Evolutionary conservation across 371 early-diverging fungal genomes (phyloP).

Genomic region (Mucor plumbeus): DNA sequence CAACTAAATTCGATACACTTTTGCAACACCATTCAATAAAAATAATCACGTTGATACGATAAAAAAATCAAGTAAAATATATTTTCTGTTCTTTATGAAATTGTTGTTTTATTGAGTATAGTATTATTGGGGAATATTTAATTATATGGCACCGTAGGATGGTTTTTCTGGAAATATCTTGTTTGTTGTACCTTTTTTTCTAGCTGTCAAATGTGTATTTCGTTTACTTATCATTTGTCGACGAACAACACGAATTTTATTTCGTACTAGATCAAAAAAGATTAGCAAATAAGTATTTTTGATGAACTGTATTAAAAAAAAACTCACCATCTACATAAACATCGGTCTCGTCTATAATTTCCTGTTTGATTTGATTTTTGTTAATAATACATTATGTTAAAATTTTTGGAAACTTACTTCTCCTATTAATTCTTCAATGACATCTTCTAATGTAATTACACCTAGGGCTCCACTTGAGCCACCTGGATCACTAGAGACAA

Average conservation of each 20-base stretch:
- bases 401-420: conserved; percentile 47
- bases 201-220: conserved; percentile 10
- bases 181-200: conserved; percentile 2
- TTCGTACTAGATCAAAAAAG: conserved; percentile 31
- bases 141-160: conserved; percentile 17
- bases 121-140: neutral
- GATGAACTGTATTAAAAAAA: too few relatives aligned
- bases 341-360: conserved; percentile 95
- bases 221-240: conserved; percentile 37
- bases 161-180: neutral
- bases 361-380: conserved; percentile 41
- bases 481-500: conserved; percentile 69
- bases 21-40: neutral
- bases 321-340: conserved; percentile 80
- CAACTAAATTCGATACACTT: conserved; percentile 30
- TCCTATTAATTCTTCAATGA: conserved; percentile 96
- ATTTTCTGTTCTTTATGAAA: neutral
- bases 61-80: neutral
- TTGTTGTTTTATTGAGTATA: neutral
- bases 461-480: conserved; percentile 72
- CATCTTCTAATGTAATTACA: conserved; percentile 95
- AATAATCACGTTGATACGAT: conserved; percentile 11
- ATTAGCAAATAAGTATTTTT: neutral
- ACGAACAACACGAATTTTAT: conserved; percentile 50
- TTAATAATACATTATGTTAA: neutral